A percentile compares a stretch with the other conserved stretches of the same genome.
Evolutionary conservation across 371 early-diverging fungal species (phyloP).

Genomic region (Conidiobolus incongruus): DNA sequence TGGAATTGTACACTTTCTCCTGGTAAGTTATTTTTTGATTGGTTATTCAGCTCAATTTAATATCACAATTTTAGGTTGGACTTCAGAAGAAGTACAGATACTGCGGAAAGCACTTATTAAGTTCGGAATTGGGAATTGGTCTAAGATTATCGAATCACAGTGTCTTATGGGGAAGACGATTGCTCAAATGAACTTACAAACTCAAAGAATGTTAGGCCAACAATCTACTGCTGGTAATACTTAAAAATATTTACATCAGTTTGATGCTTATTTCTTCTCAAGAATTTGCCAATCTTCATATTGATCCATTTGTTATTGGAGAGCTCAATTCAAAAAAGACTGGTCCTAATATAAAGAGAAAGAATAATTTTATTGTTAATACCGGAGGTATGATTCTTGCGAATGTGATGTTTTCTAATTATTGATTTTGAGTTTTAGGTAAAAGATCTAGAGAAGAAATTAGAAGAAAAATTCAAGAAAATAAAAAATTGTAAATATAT

Average conservation of each 20-base stretch:
- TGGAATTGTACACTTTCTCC: constrained; percentile 87
- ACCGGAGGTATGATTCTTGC: constrained; percentile 30
- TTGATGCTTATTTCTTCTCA: no score
- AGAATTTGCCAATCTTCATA: constrained; percentile 80
- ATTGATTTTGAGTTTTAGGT: no score
- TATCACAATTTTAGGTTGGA: constrained; percentile 38
- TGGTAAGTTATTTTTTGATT: constrained; percentile 12
- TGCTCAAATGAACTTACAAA: constrained; percentile 84
- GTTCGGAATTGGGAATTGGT: constrained; percentile 87
- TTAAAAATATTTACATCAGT: no score
- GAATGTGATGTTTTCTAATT: neutral
- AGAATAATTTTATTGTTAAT: constrained; percentile 78
- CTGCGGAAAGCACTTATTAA: constrained; percentile 64
- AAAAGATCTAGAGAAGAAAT: constrained; percentile 56
- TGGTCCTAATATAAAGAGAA: constrained; percentile 60
- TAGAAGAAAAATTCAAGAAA: constrained; percentile 29
- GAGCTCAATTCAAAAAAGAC: constrained; percentile 51
- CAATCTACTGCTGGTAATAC: constrained; percentile 63
- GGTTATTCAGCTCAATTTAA: neutral
- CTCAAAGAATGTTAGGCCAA: constrained; percentile 79
- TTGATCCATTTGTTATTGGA: constrained; percentile 67
- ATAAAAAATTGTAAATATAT: constrained; percentile 45
- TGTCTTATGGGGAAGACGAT: constrained; percentile 77
- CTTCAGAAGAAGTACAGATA: constrained; percentile 53
- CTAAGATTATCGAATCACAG: constrained; percentile 68